Conservation (phyloP, 257 asterid genomes). For the Penstemon newberryi region DNA sequence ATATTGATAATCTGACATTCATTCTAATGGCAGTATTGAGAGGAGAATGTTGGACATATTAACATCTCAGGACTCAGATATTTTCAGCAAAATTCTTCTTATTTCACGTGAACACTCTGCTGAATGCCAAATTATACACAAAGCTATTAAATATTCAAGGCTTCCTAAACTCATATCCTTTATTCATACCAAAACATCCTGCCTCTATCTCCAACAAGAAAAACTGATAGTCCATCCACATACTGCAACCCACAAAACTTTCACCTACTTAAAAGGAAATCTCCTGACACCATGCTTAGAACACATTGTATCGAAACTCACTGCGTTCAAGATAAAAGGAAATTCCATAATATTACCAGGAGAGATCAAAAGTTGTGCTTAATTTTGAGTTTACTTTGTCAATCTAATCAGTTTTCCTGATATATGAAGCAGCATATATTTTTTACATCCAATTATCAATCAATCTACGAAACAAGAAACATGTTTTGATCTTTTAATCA, state of each 20-base stretch:
- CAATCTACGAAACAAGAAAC: not conserved
- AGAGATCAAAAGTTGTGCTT: constrained; percentile 1
- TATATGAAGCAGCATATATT: too few species aligned
- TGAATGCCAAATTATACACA: not conserved
- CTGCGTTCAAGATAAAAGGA: not conserved
- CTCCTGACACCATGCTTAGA: constrained; percentile 11
- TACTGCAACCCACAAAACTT: constrained; percentile 1
- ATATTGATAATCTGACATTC: constrained; percentile 4
- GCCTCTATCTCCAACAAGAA: constrained; percentile 19
- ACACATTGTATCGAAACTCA: not conserved
- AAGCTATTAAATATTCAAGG: not conserved
- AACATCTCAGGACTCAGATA: not conserved
- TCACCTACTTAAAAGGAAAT: constrained; percentile 18
- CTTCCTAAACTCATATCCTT: not conserved
- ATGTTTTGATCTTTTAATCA: not conserved
- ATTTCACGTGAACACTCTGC: not conserved
- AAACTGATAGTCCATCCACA: constrained; percentile 1
- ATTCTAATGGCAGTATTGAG: not conserved
- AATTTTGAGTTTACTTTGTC: too few species aligned
- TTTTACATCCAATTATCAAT: too few species aligned
- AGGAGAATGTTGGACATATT: not conserved
- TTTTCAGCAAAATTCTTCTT: not conserved
- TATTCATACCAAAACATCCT: constrained; percentile 7
- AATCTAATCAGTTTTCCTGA: too few species aligned
- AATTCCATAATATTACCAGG: not conserved